Evolutionary conservation across 805 yeast species (phyloP), one percentile per base, ranked within the genome.

Genomic region (Monosporozyma yasuniensis): DNA sequence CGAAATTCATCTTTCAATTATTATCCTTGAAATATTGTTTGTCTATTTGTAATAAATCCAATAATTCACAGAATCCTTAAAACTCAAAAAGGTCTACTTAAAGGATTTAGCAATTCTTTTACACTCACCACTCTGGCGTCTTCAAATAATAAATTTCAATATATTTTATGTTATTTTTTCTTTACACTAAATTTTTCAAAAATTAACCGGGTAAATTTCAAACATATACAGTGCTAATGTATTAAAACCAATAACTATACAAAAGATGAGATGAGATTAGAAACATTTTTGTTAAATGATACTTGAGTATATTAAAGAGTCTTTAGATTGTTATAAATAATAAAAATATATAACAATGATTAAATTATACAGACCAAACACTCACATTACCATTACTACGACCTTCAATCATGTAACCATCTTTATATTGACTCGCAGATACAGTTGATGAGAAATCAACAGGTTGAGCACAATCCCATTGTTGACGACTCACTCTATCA

Each of bases 351-450:
- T n/a, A n/a, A n/a, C n/a, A n/a, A n/a, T n/a, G n/a, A n/a, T n/a
- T n/a, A n/a, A n/a, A n/a, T 53, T 47, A 72, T 3, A 72, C 59
- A 5, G 88, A 84, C 87, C 88, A 83, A 3, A 80, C 73, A 18
- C 82, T 81, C 18, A 84, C 70, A 21, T 66, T 68, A 43, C 91
- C 91, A 54, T 74, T 75, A 4, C 66, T 61, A 46, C 84, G 71
- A 16, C 87, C 87, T 51, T 80, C 86, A 12, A 82, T 76, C 52
- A 83, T 61, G 61, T 82, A 83, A 1, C 86, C 86, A 55, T 81
- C 83, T 52, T 73, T 75, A 58, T 78, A 80, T 44, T 78, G 69
- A n/a, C 77, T 76, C 4, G 88, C 78, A 2, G 59, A 58, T 0
- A 95, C 87, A 19, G 88, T 76, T 0, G 87, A 89, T 63, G 85